Conservation (phyloP, 1,139 yeast genomes). For the Hanseniaspora gamundiae region DNA sequence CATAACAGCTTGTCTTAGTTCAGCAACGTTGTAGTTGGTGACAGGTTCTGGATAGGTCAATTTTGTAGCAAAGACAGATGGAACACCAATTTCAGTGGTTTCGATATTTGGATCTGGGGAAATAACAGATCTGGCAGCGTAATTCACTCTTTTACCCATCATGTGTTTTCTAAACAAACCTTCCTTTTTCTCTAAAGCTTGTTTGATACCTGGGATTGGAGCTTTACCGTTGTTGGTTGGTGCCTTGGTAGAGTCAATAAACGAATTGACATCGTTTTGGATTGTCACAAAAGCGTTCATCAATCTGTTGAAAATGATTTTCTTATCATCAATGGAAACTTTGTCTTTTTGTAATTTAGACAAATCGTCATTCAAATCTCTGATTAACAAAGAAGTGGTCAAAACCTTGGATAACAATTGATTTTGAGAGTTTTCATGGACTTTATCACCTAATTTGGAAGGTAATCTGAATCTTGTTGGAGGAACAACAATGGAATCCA, state of each 20-base stretch:
- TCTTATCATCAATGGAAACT: conserved; percentile 55
- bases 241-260: conserved; percentile 84
- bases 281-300: conserved; percentile 92
- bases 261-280: conserved; percentile 91
- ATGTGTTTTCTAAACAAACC: conserved; percentile 96
- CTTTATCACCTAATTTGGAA: conserved; percentile 90
- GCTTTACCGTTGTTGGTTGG: conserved; percentile 50
- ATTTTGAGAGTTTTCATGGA: conserved; percentile 90
- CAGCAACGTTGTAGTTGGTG: conserved; percentile 83
- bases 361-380: conserved; percentile 80
- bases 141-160: conserved; percentile 99
- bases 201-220: conserved; percentile 92
- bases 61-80: conserved; percentile 94
- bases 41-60: conserved; percentile 98
- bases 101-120: conserved; percentile 98
- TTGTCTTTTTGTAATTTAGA: conserved; percentile 50
- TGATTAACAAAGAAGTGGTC: conserved; percentile 66
- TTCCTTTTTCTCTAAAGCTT: conserved; percentile 96
- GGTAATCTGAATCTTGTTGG: conserved; percentile 96
- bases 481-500: conserved; percentile 81
- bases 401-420: conserved; percentile 72
- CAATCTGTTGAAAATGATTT: conserved; percentile 69
- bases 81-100: conserved; percentile 96
- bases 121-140: conserved; percentile 97
- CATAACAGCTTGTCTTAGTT: conserved; percentile 85